Evolutionary conservation across 164 flowering plant genomes (phyloP).

Genomic region (Brasenia schreberi): DNA sequence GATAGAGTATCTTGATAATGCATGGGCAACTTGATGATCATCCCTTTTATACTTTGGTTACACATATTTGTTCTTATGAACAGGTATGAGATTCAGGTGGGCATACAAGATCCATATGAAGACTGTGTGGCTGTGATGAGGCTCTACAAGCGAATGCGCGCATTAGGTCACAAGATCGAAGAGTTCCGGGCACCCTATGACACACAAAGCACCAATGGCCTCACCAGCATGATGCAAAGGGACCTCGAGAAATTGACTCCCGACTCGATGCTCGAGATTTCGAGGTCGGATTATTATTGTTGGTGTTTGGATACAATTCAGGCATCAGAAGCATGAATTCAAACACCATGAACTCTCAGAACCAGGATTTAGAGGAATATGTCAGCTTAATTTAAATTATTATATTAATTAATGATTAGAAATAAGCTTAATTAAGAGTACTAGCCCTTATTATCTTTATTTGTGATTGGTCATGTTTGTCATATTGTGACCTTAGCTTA

Average conservation of each 20-base stretch:
- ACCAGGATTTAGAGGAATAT: too few relatives aligned
- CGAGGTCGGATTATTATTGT: conserved; percentile 75
- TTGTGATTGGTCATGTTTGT: too few relatives aligned
- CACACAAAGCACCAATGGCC: conserved; percentile 47
- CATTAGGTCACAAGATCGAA: conserved; percentile 41
- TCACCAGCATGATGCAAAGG: conserved; percentile 50
- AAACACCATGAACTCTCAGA: too few relatives aligned
- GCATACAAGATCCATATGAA: conserved; percentile 82
- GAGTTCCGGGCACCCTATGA: conserved; percentile 44
- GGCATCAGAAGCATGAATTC: neutral
- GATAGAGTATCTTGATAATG: too few relatives aligned
- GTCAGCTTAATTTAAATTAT: too few relatives aligned
- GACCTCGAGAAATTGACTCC: conserved; percentile 80
- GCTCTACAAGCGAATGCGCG: conserved; percentile 71
- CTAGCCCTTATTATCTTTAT: too few relatives aligned
- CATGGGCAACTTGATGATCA: too few relatives aligned
- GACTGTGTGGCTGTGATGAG: conserved; percentile 83
- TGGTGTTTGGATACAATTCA: conserved; percentile 73
- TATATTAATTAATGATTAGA: too few relatives aligned
- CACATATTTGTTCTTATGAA: too few relatives aligned
- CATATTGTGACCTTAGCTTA: too few relatives aligned
- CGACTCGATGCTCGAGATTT: conserved; percentile 51
- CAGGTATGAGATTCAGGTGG: conserved; percentile 76
- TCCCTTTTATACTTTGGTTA: too few relatives aligned
- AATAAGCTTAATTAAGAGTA: too few relatives aligned